Conservation (phyloP, 345 rosid species). For the Anacardium occidentale region DNA sequence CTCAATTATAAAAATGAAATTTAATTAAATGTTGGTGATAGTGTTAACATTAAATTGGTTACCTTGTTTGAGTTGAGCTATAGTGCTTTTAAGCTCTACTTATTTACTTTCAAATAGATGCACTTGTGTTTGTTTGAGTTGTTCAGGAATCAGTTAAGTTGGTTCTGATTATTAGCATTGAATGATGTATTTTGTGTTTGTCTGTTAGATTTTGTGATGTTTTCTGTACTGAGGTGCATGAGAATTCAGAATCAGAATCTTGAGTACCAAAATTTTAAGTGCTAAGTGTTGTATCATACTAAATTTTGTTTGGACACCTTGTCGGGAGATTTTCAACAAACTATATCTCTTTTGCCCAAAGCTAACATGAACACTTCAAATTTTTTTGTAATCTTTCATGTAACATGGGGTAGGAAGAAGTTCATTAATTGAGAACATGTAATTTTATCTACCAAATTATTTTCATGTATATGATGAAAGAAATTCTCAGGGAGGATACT, state of each 20-base stretch:
- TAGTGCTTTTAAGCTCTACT: not conserved
- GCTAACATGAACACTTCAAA: not conserved
- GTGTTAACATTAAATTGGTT: not conserved
- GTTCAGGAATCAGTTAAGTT: too few species aligned
- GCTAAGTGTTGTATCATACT: not conserved
- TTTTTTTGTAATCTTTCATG: not conserved
- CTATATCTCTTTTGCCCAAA: not conserved
- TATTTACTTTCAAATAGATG: too few species aligned
- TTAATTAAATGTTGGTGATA: not conserved
- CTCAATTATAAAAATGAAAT: too few species aligned
- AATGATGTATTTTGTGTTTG: not conserved
- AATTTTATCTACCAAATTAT: not conserved
- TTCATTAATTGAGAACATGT: not conserved
- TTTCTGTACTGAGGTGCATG: not conserved
- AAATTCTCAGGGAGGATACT: conserved; percentile 54
- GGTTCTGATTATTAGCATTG: not conserved
- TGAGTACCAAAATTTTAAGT: too few species aligned
- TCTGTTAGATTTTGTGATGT: not conserved
- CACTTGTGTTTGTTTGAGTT: too few species aligned
- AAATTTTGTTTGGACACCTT: not conserved
- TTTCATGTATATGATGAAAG: not conserved
- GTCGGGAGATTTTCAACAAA: not conserved
- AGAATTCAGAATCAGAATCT: too few species aligned
- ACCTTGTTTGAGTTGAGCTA: not conserved
- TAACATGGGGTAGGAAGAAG: not conserved